Evolutionary conservation across 805 yeast species (phyloP).

Genomic region (Kockiozyma suomiensis): DNA sequence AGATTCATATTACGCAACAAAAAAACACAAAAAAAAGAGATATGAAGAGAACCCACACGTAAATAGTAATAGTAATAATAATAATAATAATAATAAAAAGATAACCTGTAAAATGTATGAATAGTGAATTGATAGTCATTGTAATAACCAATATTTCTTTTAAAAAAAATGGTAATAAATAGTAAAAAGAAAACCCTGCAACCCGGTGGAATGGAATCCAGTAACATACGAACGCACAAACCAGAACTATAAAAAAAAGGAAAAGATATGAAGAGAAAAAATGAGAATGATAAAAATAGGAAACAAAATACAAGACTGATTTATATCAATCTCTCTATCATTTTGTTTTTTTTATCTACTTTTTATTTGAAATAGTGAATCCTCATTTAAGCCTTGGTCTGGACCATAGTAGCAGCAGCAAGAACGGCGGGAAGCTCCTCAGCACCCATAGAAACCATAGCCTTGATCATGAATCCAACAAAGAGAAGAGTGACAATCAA

Average conservation of each 20-base stretch:
- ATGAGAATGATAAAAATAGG: neutral
- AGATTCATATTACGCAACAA: too few relatives aligned
- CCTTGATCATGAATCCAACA: constrained; percentile 52
- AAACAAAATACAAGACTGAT: too few relatives aligned
- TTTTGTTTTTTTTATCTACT: neutral
- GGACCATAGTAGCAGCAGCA: constrained; percentile 53
- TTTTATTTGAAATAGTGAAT: neutral
- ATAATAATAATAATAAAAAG: too few relatives aligned
- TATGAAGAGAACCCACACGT: too few relatives aligned
- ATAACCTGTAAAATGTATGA: neutral
- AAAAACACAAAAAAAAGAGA: too few relatives aligned
- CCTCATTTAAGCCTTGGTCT: constrained; percentile 27
- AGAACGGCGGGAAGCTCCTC: constrained; percentile 66
- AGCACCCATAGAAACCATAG: constrained; percentile 53
- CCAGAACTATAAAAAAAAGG: neutral
- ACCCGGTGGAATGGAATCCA: neutral
- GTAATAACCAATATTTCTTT: neutral
- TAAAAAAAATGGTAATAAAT: neutral
- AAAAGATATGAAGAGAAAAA: neutral
- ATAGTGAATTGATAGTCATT: neutral
- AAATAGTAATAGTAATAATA: too few relatives aligned
- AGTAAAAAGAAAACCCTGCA: constrained; percentile 3
- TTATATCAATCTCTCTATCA: too few relatives aligned
- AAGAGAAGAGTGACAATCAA: constrained; percentile 43
- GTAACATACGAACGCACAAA: neutral